A percentile compares a stretch with the other conserved stretches of the same genome.
Conservation (phyloP, 495 filamentous ascomycete species). For the Talaromyces stipitatus region DNA sequence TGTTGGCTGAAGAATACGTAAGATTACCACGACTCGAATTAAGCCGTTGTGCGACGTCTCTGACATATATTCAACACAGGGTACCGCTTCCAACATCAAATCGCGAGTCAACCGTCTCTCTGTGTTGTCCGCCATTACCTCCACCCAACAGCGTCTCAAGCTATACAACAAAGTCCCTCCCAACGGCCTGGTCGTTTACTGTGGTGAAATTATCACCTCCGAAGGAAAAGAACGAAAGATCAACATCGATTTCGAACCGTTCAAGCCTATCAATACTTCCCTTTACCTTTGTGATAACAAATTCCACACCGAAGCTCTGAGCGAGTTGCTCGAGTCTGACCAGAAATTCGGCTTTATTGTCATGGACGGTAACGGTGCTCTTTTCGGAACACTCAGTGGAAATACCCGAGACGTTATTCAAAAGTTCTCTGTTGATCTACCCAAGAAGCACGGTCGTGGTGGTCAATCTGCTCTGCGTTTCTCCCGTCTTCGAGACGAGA, state of each 20-base stretch:
- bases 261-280: constrained; percentile 99
- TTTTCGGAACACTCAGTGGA: constrained; percentile 93
- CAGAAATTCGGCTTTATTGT: constrained; percentile 99
- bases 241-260: constrained; percentile 99
- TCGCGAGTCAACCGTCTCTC: constrained; percentile 98
- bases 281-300: constrained; percentile 99
- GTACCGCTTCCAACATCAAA: constrained; percentile 98
- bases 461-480: constrained; percentile 99
- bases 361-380: constrained; percentile 97
- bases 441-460: constrained; percentile 99
- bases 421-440: constrained; percentile 93
- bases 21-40: constrained; percentile 21
- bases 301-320: constrained; percentile 95
- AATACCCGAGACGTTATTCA: constrained; percentile 97
- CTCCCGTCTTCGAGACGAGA: constrained; percentile 97
- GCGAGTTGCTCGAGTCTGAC: constrained; percentile 93
- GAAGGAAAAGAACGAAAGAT: constrained; percentile 99
- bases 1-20: constrained; percentile 99
- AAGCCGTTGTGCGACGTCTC: constrained; percentile 10
- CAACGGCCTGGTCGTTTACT: constrained; percentile 96
- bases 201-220: constrained; percentile 98
- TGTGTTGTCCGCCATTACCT: constrained; percentile 94
- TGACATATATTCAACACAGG: constrained; percentile 40
- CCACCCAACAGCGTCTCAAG: constrained; percentile 97
- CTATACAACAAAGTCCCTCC: constrained; percentile 97